These are phyloP conservation scores for Sanghuangporus weigelae DNA, from an alignment of 1,284 basidiomycete genomes.

Conservation along the genomic window DNA sequence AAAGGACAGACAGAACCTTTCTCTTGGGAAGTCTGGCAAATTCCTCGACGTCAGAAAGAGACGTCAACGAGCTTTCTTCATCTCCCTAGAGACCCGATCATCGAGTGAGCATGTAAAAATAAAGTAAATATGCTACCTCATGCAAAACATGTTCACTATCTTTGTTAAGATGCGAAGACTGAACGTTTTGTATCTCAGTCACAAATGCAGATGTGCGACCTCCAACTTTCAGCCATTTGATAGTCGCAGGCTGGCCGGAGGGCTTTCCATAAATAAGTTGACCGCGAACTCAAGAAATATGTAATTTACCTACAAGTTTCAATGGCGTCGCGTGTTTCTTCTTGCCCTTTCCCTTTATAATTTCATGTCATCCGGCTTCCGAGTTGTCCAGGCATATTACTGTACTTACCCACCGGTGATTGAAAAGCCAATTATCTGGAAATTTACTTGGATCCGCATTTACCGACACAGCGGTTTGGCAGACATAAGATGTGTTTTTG, in stretches of 20 bases:
- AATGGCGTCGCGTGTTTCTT: slow-evolving; percentile 44
- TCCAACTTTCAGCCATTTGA: slow-evolving; percentile 76
- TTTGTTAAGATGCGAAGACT: neutral
- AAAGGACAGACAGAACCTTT: neutral
- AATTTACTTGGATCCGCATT: slow-evolving; percentile 73
- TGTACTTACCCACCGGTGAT: slow-evolving; percentile 58
- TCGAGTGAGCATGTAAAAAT: neutral
- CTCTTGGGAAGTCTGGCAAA: neutral
- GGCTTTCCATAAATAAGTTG: slow-evolving; percentile 39
- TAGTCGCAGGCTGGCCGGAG: slow-evolving; percentile 63
- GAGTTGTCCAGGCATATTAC: slow-evolving; percentile 11
- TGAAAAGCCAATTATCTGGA: slow-evolving; percentile 69
- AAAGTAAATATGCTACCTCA: neutral
- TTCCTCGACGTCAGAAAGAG: slow-evolving; percentile 26
- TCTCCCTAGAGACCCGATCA: neutral
- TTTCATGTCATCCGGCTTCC: slow-evolving; percentile 1
- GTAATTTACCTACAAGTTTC: slow-evolving; percentile 42
- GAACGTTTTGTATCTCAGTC: slow-evolving; percentile 51
- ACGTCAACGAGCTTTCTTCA: slow-evolving; percentile 31
- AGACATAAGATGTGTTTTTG: slow-evolving; percentile 53
- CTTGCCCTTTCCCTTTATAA: slow-evolving; percentile 66
- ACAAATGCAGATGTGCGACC: slow-evolving; percentile 79
- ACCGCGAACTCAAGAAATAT: slow-evolving; percentile 10
- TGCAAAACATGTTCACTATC: neutral
- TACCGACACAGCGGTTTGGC: slow-evolving; percentile 58